Conservation (phyloP, 371 early-diverging fungal genomes). For the Syncephalis plumigaleata region DNA sequence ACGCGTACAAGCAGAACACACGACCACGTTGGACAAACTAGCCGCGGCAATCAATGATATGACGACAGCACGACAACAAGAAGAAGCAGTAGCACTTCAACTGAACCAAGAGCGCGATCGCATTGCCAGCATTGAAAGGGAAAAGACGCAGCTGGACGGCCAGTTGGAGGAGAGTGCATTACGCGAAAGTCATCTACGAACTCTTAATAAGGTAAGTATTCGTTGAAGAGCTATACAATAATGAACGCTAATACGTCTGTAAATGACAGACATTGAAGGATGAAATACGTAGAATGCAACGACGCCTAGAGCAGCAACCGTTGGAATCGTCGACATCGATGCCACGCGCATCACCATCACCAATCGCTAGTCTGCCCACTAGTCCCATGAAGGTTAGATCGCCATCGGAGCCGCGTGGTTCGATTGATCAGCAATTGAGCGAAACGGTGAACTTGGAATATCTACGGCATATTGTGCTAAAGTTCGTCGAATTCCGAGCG, state of each 20-base stretch:
- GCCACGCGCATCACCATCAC: slow-evolving; percentile 8
- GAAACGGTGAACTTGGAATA: slow-evolving; percentile 67
- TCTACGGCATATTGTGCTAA: slow-evolving; percentile 61
- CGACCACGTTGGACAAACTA: too few species aligned
- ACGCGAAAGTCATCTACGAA: slow-evolving; percentile 36
- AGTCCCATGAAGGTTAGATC: background rate
- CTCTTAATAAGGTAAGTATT: slow-evolving; percentile 27
- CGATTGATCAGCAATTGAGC: slow-evolving; percentile 11
- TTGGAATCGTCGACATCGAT: slow-evolving; percentile 8
- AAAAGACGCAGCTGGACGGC: slow-evolving; percentile 10
- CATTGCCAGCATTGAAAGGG: too few species aligned
- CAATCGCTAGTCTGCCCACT: slow-evolving; percentile 7
- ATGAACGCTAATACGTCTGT: background rate
- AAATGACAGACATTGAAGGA: slow-evolving; percentile 36
- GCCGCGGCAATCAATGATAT: too few species aligned
- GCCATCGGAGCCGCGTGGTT: too few species aligned
- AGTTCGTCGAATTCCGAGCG: slow-evolving; percentile 67
- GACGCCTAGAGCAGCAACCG: slow-evolving; percentile 2
- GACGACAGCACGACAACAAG: slow-evolving; percentile 3
- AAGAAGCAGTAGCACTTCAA: slow-evolving; percentile 4
- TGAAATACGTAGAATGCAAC: slow-evolving; percentile 12
- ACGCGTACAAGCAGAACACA: too few species aligned
- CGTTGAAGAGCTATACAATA: background rate
- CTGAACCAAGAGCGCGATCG: slow-evolving; percentile 6
- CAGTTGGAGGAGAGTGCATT: slow-evolving; percentile 28